Evolutionary conservation across 1,139 yeast genomes (phyloP).

Genomic region (Zygosaccharomyces pseudobailii): DNA sequence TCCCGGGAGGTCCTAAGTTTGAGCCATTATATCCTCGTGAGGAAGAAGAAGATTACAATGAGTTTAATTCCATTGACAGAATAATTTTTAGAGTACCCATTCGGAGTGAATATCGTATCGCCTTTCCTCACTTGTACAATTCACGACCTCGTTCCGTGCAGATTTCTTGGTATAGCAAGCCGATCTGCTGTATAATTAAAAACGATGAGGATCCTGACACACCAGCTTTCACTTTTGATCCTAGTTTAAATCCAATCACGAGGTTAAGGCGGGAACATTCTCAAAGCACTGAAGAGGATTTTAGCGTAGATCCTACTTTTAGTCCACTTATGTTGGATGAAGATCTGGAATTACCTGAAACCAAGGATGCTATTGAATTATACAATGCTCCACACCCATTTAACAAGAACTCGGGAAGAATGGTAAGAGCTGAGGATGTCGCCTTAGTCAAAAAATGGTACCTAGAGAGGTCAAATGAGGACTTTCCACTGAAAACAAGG

Average conservation of each 20-base stretch:
- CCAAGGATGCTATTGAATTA: conserved; percentile 57
- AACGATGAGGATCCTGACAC: conserved; percentile 45
- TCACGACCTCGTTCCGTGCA: conserved; percentile 66
- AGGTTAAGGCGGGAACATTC: conserved; percentile 32
- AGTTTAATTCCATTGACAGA: conserved; percentile 83
- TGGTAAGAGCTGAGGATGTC: conserved; percentile 84
- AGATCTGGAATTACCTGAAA: conserved; percentile 43
- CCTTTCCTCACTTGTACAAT: conserved; percentile 81
- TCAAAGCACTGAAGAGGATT: conserved; percentile 29
- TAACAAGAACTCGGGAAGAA: conserved; percentile 65
- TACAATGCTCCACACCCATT: conserved; percentile 86
- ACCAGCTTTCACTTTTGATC: conserved; percentile 54
- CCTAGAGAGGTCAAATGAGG: conserved; percentile 56
- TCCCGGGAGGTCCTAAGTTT: conserved; percentile 96
- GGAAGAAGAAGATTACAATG: conserved; percentile 78
- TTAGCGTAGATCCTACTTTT: conserved; percentile 39
- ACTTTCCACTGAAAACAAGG: conserved; percentile 67
- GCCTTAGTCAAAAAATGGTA: conserved; percentile 83
- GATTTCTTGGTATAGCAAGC: conserved; percentile 58
- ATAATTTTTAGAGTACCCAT: conserved; percentile 74
- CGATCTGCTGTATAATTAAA: conserved; percentile 46
- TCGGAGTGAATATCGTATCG: conserved; percentile 78
- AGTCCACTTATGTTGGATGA: conserved; percentile 48
- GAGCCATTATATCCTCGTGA: conserved; percentile 77
- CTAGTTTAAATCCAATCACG: conserved; percentile 53